phyloP scores from a whole-genome alignment of 768 basidiomycete genomes.

The Tylopilus sp. region DNA sequence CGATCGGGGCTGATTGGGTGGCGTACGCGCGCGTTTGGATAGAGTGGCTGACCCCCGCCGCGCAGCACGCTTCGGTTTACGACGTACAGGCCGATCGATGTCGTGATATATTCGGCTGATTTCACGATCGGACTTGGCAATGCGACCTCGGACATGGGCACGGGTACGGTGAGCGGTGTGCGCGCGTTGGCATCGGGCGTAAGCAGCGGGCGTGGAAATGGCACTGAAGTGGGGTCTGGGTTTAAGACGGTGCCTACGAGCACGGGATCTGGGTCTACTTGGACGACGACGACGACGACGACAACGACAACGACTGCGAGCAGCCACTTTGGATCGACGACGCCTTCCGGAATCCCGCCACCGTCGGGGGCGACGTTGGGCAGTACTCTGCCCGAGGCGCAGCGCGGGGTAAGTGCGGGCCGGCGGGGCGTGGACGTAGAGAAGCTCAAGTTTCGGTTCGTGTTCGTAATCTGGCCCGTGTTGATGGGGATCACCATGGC shows the following conservation, averaged over 20 bases:
- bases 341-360: constrained; percentile 2
- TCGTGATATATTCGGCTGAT: constrained; percentile 47
- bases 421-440: constrained; percentile 29
- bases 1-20: neutral
- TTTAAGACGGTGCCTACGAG: constrained; percentile 2
- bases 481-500: constrained; percentile 56
- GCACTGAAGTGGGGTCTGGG: constrained; percentile 2
- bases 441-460: constrained; percentile 42
- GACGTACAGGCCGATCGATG: constrained; percentile 19
- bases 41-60: neutral
- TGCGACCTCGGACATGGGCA: constrained; percentile 2
- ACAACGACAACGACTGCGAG: neutral
- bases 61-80: constrained; percentile 33
- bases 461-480: constrained; percentile 55
- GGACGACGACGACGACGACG: constrained; percentile 5
- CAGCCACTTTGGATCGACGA: neutral
- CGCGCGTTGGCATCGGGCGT: constrained; percentile 6
- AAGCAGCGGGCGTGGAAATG: constrained; percentile 1
- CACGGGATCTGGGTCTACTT: constrained; percentile 2
- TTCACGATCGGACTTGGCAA: constrained; percentile 40
- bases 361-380: constrained; percentile 12
- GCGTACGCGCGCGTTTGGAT: too few species aligned
- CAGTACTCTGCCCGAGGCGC: neutral
- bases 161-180: neutral
- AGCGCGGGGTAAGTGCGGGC: constrained; percentile 18